Percentiles rank a stretch among this genome's conserved stretches.
These are phyloP conservation scores for Rhododendron henanense DNA, from an alignment of 148 eudicot species.

Conservation along the genomic window DNA sequence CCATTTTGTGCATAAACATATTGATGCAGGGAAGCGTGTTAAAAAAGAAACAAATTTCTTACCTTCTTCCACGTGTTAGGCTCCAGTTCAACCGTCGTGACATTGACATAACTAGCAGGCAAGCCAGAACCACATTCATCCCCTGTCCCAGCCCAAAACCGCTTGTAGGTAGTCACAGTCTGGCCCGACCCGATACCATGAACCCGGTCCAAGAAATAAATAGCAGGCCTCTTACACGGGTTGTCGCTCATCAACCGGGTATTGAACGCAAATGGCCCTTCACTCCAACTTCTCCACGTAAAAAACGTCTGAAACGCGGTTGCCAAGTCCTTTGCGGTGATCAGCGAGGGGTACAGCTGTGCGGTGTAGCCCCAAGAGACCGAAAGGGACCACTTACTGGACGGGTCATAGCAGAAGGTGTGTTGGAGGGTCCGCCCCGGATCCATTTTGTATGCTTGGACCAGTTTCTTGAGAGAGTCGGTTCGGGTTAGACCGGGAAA, in stretches of 20 bases:
- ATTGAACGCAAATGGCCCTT: slow-evolving; percentile 32
- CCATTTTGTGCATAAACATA: too few species aligned
- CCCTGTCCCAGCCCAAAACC: not conserved
- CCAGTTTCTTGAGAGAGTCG: slow-evolving; percentile 28
- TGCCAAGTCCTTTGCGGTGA: slow-evolving; percentile 24
- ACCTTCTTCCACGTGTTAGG: slow-evolving; percentile 33
- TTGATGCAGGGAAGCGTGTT: too few species aligned
- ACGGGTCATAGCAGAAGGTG: slow-evolving; percentile 31
- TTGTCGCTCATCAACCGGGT: slow-evolving; percentile 31
- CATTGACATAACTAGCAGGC: slow-evolving; percentile 18
- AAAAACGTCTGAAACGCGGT: slow-evolving; percentile 37
- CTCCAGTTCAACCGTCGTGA: slow-evolving; percentile 18
- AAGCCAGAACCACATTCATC: slow-evolving; percentile 19
- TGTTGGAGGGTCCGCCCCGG: slow-evolving; percentile 37
- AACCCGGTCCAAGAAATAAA: slow-evolving; percentile 28
- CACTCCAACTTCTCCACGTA: slow-evolving; percentile 31
- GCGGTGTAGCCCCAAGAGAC: slow-evolving; percentile 43
- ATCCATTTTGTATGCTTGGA: slow-evolving; percentile 23
- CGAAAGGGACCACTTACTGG: slow-evolving; percentile 33
- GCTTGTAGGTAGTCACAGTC: slow-evolving; percentile 24
- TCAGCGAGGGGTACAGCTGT: slow-evolving; percentile 33
- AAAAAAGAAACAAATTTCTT: not conserved
- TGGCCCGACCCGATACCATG: slow-evolving; percentile 6
- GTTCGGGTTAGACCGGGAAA: slow-evolving; percentile 26
- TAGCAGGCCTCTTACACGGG: slow-evolving; percentile 34